A percentile compares a stretch with the other conserved stretches of the same genome.
Evolutionary conservation across 1,284 basidiomycete genomes (phyloP).

Genomic region (Hemileia vastatrix): DNA sequence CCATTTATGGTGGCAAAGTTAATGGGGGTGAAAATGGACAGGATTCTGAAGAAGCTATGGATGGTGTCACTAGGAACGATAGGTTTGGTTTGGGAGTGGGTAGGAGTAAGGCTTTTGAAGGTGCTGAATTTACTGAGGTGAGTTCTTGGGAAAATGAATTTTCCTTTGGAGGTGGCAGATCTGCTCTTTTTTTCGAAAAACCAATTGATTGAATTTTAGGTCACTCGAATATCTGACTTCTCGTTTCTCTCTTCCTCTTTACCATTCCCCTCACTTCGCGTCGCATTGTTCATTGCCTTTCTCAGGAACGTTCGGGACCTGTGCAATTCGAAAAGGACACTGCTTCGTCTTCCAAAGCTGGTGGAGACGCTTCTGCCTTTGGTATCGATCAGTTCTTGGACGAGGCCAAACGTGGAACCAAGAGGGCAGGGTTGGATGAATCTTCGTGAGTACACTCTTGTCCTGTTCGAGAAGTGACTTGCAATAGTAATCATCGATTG

Average conservation of each 20-base stretch:
- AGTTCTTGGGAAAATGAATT: not conserved
- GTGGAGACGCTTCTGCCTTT: slow-evolving; percentile 32
- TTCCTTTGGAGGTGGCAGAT: slow-evolving; percentile 1
- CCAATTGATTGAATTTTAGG: not conserved
- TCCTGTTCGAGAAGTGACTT: not conserved
- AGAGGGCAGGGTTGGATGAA: slow-evolving; percentile 28
- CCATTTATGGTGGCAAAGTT: slow-evolving; percentile 30
- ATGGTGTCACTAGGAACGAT: slow-evolving; percentile 36
- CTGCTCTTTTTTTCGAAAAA: not conserved
- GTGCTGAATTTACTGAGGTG: slow-evolving; percentile 29
- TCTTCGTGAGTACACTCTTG: slow-evolving; percentile 1
- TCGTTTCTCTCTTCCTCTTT: not conserved
- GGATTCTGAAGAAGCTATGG: slow-evolving; percentile 29
- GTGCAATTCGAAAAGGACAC: slow-evolving; percentile 43
- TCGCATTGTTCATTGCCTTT: not conserved
- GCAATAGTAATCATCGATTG: not conserved
- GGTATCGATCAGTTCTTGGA: slow-evolving; percentile 41
- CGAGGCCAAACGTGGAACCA: slow-evolving; percentile 39
- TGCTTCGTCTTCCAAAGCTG: not conserved
- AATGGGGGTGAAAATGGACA: slow-evolving; percentile 18
- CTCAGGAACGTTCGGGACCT: slow-evolving; percentile 27
- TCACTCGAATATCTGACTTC: not conserved
- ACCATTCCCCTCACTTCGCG: too few species aligned
- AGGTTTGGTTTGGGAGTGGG: slow-evolving; percentile 36
- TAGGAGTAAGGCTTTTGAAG: slow-evolving; percentile 35